These are phyloP conservation scores for Aquilaria malaccensis DNA, from an alignment of 345 rosid species.

Conservation along the genomic window DNA sequence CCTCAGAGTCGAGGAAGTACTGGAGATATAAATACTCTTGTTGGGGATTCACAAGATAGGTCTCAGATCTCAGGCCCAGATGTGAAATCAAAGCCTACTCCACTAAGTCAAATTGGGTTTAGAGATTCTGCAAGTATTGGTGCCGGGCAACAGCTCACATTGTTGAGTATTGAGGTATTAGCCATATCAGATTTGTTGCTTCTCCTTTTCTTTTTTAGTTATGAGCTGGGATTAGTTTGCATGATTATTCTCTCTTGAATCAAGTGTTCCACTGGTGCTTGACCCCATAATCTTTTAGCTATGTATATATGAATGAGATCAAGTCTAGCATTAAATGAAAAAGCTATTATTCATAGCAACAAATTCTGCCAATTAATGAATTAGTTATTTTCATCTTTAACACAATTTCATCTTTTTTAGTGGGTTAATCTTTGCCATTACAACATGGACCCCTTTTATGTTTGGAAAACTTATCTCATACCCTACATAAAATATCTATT, in stretches of 20 bases:
- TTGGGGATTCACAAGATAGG: slow-evolving; percentile 37
- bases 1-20: slow-evolving; percentile 30
- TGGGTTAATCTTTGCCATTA: no score
- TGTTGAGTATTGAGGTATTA: slow-evolving; percentile 81
- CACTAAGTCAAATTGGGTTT: slow-evolving; percentile 91
- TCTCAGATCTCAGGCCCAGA: slow-evolving; percentile 94
- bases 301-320: no score
- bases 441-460: no score
- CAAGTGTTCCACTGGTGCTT: no score
- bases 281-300: no score
- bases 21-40: slow-evolving; percentile 21
- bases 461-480: no score
- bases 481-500: no score
- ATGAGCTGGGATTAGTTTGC: background rate
- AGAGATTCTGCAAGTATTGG: slow-evolving; percentile 96
- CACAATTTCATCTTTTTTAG: no score
- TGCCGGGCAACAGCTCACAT: slow-evolving; percentile 87
- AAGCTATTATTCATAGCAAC: no score
- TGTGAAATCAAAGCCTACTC: slow-evolving; percentile 65
- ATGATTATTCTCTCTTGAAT: background rate
- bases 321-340: no score
- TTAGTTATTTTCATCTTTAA: no score
- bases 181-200: slow-evolving; percentile 3
- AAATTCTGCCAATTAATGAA: no score
- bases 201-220: background rate